Percentiles rank a stretch among this genome's conserved stretches.
phyloP scores from a whole-genome alignment of 345 rosid species.

The Moricandia arvensis region DNA sequence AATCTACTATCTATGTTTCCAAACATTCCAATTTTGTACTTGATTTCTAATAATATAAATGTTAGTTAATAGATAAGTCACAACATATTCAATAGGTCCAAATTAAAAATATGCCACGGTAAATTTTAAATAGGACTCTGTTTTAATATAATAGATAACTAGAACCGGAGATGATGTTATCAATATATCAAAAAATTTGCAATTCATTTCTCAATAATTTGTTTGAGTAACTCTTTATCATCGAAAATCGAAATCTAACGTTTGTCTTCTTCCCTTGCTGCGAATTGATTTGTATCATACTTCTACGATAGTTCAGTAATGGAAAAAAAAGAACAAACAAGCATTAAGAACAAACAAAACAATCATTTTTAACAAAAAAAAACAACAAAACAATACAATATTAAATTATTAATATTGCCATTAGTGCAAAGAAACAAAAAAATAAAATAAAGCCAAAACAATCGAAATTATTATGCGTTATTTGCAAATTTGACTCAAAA shows the following conservation, averaged over 20 bases:
- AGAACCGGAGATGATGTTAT: not conserved
- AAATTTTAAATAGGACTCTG: no score
- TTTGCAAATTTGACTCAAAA: no score
- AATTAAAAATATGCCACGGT: no score
- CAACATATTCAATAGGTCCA: no score
- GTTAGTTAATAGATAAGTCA: no score
- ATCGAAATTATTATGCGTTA: not conserved
- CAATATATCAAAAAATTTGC: not conserved
- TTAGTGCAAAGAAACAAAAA: not conserved
- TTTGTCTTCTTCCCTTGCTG: not conserved
- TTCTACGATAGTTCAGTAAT: not conserved
- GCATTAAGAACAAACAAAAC: no score
- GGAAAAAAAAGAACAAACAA: not conserved
- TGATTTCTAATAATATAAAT: no score
- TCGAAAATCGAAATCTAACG: not conserved
- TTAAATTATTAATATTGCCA: no score
- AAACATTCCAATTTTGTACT: no score
- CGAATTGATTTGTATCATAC: not conserved
- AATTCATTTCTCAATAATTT: no score
- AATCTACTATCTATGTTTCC: no score
- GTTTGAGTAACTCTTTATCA: not conserved
- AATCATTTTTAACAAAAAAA: not conserved
- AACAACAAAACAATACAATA: not conserved
- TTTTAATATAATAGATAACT: no score
- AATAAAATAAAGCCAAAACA: constrained; percentile 5